Base-by-base conservation (phyloP, 148 eudicot species). In the Cornus florida region DNA sequence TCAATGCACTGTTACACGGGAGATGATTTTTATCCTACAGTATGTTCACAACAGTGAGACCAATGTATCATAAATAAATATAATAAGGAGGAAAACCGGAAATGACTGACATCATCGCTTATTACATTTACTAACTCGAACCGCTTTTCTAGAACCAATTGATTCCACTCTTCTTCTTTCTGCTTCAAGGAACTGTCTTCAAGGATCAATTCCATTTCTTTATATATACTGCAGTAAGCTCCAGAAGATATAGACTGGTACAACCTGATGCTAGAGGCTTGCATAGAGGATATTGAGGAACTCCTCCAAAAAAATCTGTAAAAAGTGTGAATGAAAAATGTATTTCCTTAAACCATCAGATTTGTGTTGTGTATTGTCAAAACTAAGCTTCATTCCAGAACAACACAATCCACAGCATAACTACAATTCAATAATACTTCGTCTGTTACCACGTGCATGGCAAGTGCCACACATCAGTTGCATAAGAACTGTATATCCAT, bases 231-330 rank as follows among this genome's bases (percentile, higher is more conserved):
- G 67, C 70, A 41, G 57, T 89, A 75, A 62, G 87, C 80, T 71
- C 92, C 94, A 48, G 86, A 78, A 46, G 77, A 73, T 75, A 92
- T 76, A 69, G 87, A 80, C 50, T 86, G 88, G 64, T 79, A 76
- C 64, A 84, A 76, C 90, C 87, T 71, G 84, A 82, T 69, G 92
- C 92, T 73, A 94, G 82, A 60, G 10, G 72, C 88, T 89, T 94
- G 86, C 91, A 92, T 32, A 94, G 77, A 35, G 98, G 98, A 88
- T 94, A 86, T 41, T 77, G 41, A 48, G 94, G 94, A 80, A 93
- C 91, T 41, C 91, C 87, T 67, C 72, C 82, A 56, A 75, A 82
- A 81, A 78, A n/a, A 75, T 80, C 91, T 87, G 81, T 62, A 79
- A 62, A 16, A 19, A 75, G 20, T 35, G 31, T 46, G 48, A 43